phyloP scores from a whole-genome alignment of 805 yeast genomes.

The Teunomyces pallodes region DNA sequence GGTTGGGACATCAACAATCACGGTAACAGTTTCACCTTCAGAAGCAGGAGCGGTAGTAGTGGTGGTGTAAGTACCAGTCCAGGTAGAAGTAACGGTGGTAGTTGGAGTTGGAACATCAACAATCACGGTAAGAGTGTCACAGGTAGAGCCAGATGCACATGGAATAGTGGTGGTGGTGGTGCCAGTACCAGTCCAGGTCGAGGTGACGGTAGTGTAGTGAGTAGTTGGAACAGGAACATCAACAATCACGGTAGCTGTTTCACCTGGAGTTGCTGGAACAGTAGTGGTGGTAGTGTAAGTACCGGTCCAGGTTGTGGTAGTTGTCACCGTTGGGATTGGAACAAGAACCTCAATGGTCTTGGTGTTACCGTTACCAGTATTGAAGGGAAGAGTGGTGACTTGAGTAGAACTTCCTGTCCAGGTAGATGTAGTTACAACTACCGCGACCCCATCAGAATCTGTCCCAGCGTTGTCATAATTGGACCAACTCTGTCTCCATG shows the following conservation, averaged over 20 bases:
- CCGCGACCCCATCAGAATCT: constrained; percentile 8
- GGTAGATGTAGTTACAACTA: constrained; percentile 10
- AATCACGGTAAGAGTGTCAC: constrained; percentile 11
- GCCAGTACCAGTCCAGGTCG: constrained; percentile 9
- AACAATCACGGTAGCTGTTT: constrained; percentile 10
- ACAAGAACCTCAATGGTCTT: constrained; percentile 14
- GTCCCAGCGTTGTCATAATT: constrained; percentile 3
- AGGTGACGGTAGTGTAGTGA: neutral
- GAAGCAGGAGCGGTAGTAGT: constrained; percentile 9
- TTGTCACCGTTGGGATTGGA: constrained; percentile 15
- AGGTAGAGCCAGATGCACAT: neutral
- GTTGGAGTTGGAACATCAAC: constrained; percentile 13
- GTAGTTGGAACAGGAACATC: constrained; percentile 10
- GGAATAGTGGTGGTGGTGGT: constrained; percentile 9
- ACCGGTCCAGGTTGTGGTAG: constrained; percentile 16
- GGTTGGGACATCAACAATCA: constrained; percentile 14
- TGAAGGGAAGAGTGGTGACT: constrained; percentile 15
- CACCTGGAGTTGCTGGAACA: constrained; percentile 8
- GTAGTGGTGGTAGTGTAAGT: constrained; percentile 8
- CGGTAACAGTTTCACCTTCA: constrained; percentile 10
- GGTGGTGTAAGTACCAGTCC: constrained; percentile 11
- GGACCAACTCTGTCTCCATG: constrained; percentile 6
- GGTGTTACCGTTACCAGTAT: constrained; percentile 8
- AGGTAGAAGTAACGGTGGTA: constrained; percentile 9
- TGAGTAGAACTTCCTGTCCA: constrained; percentile 18